Evolutionary conservation across 768 basidiomycete species (phyloP).

Genomic region (Heimioporus sp.): DNA sequence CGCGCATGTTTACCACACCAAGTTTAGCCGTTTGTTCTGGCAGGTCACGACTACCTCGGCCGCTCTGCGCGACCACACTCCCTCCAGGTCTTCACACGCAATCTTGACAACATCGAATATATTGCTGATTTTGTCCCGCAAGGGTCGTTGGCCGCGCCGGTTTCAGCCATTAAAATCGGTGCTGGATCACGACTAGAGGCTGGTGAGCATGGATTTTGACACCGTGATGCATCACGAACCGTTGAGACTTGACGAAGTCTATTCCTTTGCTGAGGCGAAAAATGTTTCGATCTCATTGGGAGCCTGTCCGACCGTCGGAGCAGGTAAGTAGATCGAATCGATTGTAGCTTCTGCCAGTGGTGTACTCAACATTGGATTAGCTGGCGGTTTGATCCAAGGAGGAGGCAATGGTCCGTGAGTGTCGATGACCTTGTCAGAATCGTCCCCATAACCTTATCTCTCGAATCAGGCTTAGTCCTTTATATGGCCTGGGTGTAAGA

Average conservation of each 20-base stretch:
- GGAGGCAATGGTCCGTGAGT: conserved; percentile 41
- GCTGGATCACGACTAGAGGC: conserved; percentile 12
- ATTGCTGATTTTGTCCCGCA: conserved; percentile 13
- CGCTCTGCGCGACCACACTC: conserved; percentile 16
- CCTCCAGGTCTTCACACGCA: conserved; percentile 16
- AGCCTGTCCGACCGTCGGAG: conserved; percentile 17
- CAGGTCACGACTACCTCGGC: conserved; percentile 15
- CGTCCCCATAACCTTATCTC: not conserved
- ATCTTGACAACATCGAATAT: conserved; percentile 8
- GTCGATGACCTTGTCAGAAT: not conserved
- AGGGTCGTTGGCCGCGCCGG: conserved; percentile 10
- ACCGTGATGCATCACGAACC: not conserved
- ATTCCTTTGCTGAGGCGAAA: conserved; percentile 4
- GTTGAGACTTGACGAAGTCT: conserved; percentile 2
- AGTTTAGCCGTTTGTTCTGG: not conserved
- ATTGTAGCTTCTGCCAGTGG: too few relatives aligned
- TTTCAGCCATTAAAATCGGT: conserved; percentile 11
- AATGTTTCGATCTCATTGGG: conserved; percentile 15
- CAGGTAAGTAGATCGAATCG: not conserved
- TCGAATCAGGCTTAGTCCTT: conserved; percentile 17
- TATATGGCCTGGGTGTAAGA: conserved; percentile 4
- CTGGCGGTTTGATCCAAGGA: conserved; percentile 47
- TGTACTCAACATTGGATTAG: not conserved
- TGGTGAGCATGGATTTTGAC: conserved; percentile 2
- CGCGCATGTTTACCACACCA: too few relatives aligned